phyloP scores from a whole-genome alignment of 176 grass and related monocot species.

The Carex parvula region DNA sequence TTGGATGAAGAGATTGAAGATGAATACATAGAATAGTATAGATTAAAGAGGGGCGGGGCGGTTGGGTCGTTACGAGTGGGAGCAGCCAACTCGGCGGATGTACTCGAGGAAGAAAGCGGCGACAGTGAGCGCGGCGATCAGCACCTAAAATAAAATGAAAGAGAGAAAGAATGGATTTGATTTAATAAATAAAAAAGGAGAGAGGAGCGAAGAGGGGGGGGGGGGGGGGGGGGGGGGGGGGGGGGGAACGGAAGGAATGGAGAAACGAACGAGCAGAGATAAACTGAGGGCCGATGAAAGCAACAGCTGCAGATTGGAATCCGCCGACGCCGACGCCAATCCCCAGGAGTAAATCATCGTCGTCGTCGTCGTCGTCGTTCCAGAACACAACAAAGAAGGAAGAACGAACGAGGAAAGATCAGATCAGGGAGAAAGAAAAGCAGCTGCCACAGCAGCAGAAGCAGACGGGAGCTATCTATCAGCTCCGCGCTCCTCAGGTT shows the following conservation, averaged over 20 bases:
- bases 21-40: neutral
- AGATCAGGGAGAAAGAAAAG: no score
- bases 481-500: no score
- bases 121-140: slow-evolving; percentile 33
- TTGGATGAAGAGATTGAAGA: no score
- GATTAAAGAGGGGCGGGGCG: neutral
- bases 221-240: no score
- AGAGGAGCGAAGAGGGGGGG: neutral
- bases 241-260: neutral
- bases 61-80: slow-evolving; percentile 48
- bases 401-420: no score
- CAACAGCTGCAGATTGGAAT: neutral
- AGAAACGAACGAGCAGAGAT: slow-evolving; percentile 36
- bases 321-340: neutral
- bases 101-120: slow-evolving; percentile 79
- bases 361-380: neutral
- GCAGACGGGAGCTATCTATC: no score
- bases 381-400: no score
- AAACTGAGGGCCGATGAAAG: slow-evolving; percentile 16
- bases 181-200: neutral
- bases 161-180: neutral
- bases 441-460: no score
- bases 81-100: slow-evolving; percentile 79
- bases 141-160: slow-evolving; percentile 33
- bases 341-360: neutral